Evolutionary conservation across 164 flowering plant genomes (phyloP).

Genomic region (Brasenia schreberi): DNA sequence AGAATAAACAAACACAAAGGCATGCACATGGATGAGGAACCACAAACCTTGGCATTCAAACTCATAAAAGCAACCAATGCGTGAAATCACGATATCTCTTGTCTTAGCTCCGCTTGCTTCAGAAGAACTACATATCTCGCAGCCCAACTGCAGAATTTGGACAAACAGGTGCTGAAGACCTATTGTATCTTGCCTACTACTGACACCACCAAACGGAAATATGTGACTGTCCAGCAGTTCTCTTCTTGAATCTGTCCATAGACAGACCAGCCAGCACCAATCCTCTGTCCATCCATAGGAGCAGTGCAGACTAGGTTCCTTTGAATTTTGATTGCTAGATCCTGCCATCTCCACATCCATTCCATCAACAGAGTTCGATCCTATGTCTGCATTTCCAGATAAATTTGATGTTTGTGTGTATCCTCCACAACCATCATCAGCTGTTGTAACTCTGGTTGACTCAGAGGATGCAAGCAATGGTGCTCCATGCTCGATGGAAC

Average conservation of each 20-base stretch:
- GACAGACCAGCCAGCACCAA: slow-evolving; percentile 96
- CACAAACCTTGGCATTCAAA: slow-evolving; percentile 84
- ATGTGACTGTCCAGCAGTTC: slow-evolving; percentile 88
- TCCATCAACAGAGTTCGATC: slow-evolving; percentile 52
- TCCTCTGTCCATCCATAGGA: slow-evolving; percentile 99
- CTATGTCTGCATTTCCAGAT: slow-evolving; percentile 38
- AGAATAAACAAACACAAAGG: no score
- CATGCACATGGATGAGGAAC: background rate
- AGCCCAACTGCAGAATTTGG: slow-evolving; percentile 89
- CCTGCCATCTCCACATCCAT: slow-evolving; percentile 46
- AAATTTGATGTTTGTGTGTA: slow-evolving; percentile 39
- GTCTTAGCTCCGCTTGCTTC: slow-evolving; percentile 52
- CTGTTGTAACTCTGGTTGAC: background rate
- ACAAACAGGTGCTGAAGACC: slow-evolving; percentile 86
- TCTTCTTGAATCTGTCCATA: slow-evolving; percentile 98
- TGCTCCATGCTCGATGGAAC: slow-evolving; percentile 60
- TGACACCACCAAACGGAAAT: slow-evolving; percentile 97
- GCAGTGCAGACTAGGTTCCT: slow-evolving; percentile 72
- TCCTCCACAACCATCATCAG: slow-evolving; percentile 51
- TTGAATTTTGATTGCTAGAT: slow-evolving; percentile 34
- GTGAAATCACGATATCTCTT: slow-evolving; percentile 83
- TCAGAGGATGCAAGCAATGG: slow-evolving; percentile 14
- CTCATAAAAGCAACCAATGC: slow-evolving; percentile 90
- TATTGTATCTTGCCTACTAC: slow-evolving; percentile 96
- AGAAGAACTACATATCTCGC: slow-evolving; percentile 63